Evolutionary conservation across 2,329 filamentous ascomycete genomes (phyloP), one percentile per base, ranked within the genome.

Genomic region (Tolypocladium pustulatum): DNA sequence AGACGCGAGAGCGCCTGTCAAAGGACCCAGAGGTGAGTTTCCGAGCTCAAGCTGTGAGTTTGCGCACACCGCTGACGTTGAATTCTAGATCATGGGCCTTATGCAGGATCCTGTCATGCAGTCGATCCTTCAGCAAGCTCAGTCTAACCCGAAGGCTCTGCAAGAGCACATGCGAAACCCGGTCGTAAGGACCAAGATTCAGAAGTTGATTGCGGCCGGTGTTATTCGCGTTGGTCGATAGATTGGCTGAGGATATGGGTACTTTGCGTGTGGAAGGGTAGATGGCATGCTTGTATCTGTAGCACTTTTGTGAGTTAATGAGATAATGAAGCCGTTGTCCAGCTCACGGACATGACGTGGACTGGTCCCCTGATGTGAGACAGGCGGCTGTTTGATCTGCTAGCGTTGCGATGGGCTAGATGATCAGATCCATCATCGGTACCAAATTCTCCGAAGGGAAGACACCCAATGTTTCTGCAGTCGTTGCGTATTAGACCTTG

Each of bases 71-170:
- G 22, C 59, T 61, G 51, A 61, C 59, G 22, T 9, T 22, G 20
- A 3, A 17, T 27, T 49, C 46, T 66, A 80, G 86, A 96, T 97
- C 72, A 90, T 95, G 83, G 75, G 80, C 62, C 93, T 97, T 69
- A 89, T 97, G 76, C 87, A 92, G 73, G 94, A 99, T 70, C 94
- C 94, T 20, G 87, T 99, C 70, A 97, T 99, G 93, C 91, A 99
- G 77, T 89, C 88, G 65, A 97, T 97, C 65, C 84, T 97, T 59
- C 92, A 97, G 73, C 94, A 99, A 77, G 94, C 94, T 53, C 96
- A 97, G 81, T 86, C 85, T 58, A 90, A 99, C 69, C 94, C 94
- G 22, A 88, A 88, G 55, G 94, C 94, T 53, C 83, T 99, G 62
- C 88, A 95, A 72, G 93, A 99, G 74, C 95, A 99, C 76, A 96